phyloP scores from a whole-genome alignment of 1,284 basidiomycete species.

The Lignosus rhinocerotis region DNA sequence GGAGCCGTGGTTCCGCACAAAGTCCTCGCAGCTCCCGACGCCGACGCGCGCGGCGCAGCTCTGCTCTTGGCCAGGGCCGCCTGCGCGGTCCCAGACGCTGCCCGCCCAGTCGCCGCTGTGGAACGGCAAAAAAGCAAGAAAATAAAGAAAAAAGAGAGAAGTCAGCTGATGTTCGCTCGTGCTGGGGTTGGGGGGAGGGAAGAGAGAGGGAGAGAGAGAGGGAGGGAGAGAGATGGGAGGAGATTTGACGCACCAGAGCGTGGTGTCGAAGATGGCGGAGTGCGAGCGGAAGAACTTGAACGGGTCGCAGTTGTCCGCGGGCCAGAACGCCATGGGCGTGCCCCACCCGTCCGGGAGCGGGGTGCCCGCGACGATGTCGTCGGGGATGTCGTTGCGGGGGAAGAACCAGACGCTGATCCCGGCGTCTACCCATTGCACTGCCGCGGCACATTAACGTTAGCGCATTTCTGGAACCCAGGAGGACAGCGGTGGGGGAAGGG shows the following conservation, averaged over 20 bases:
- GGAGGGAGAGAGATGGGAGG: too few species aligned
- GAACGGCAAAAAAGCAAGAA: too few species aligned
- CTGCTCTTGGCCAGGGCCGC: slow-evolving; percentile 75
- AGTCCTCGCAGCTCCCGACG: slow-evolving; percentile 75
- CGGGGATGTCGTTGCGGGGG: slow-evolving; percentile 67
- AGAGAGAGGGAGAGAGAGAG: too few species aligned
- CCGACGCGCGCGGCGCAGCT: slow-evolving; percentile 83
- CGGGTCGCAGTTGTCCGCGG: slow-evolving; percentile 68
- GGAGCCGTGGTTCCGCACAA: slow-evolving; percentile 68
- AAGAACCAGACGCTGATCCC: slow-evolving; percentile 86
- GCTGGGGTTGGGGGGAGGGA: not conserved
- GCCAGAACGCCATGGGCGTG: slow-evolving; percentile 72
- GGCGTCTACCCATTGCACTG: slow-evolving; percentile 71
- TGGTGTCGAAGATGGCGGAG: slow-evolving; percentile 80
- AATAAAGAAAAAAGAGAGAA: not conserved
- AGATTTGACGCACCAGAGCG: slow-evolving; percentile 77
- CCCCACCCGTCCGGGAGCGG: slow-evolving; percentile 80
- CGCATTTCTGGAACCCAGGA: not conserved
- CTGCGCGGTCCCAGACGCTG: slow-evolving; percentile 67
- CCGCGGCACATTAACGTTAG: not conserved
- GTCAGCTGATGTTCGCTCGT: not conserved
- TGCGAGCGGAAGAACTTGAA: slow-evolving; percentile 76
- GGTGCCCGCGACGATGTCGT: slow-evolving; percentile 66
- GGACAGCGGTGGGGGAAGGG: too few species aligned
- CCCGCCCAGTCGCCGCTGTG: slow-evolving; percentile 87